phyloP scores from a whole-genome alignment of 306 rosid genomes.

The Castanea sativa region DNA sequence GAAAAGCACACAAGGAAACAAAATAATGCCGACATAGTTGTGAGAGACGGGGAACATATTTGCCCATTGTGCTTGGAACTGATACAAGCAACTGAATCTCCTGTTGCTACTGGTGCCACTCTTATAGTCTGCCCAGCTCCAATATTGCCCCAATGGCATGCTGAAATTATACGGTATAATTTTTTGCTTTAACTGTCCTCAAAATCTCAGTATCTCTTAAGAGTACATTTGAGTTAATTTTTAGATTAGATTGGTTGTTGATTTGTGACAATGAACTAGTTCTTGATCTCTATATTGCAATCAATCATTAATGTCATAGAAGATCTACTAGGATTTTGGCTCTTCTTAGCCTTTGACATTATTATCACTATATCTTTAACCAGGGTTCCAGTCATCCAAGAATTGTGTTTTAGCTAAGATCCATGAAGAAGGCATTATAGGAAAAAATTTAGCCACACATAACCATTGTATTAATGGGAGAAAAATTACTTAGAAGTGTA shows the following conservation, averaged over 20 bases:
- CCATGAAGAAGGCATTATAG: background rate
- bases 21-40: slow-evolving; percentile 45
- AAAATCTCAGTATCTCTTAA: background rate
- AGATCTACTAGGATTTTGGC: background rate
- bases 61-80: slow-evolving; percentile 85
- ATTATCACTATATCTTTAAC: background rate
- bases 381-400: background rate
- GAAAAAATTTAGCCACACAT: background rate
- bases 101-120: slow-evolving; percentile 87
- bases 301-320: background rate
- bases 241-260: background rate
- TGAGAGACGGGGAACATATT: slow-evolving; percentile 67
- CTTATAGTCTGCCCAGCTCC: slow-evolving; percentile 95
- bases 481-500: background rate
- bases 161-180: slow-evolving; percentile 74
- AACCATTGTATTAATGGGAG: background rate
- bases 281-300: background rate
- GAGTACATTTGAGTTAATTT: background rate
- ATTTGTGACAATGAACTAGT: background rate
- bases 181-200: slow-evolving; percentile 5
- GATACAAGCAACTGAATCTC: slow-evolving; percentile 71
- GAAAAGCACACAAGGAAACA: slow-evolving; percentile 36
- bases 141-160: slow-evolving; percentile 88
- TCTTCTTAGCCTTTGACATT: background rate
- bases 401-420: background rate